Evolutionary conservation across 148 eudicot species (phyloP).

Genomic region (Fagopyrum tataricum): DNA sequence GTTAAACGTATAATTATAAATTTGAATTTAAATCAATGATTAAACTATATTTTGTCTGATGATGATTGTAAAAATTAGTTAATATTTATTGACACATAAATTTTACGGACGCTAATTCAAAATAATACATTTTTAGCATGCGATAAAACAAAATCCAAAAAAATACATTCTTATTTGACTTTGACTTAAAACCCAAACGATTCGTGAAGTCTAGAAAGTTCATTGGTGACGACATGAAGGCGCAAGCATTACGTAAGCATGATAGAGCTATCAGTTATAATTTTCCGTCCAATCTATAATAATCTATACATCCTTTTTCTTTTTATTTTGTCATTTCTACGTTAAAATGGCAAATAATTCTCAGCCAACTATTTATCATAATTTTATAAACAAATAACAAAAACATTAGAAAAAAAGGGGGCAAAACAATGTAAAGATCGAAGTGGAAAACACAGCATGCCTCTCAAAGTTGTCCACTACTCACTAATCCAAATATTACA

Average conservation of each 20-base stretch:
- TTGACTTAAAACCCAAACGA: too few species aligned
- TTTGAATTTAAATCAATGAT: too few species aligned
- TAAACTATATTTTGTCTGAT: too few species aligned
- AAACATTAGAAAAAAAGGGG: neutral
- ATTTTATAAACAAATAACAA: neutral
- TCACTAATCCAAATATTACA: neutral
- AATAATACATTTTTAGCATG: too few species aligned
- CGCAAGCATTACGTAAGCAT: slow-evolving; percentile 1
- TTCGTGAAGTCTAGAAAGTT: neutral
- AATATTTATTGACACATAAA: too few species aligned
- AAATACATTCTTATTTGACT: too few species aligned
- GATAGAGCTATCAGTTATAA: neutral
- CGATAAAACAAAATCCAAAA: too few species aligned
- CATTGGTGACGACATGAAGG: neutral
- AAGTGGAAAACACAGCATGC: neutral
- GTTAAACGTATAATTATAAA: too few species aligned
- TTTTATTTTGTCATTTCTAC: neutral
- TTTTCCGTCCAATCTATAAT: neutral
- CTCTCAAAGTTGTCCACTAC: neutral
- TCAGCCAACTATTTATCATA: neutral
- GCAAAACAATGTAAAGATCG: neutral
- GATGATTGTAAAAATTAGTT: too few species aligned
- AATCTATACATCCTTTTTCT: neutral
- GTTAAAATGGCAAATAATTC: neutral
- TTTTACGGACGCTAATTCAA: too few species aligned